phyloP scores from a whole-genome alignment of 495 filamentous ascomycete species.

The Podospora anserina region DNA sequence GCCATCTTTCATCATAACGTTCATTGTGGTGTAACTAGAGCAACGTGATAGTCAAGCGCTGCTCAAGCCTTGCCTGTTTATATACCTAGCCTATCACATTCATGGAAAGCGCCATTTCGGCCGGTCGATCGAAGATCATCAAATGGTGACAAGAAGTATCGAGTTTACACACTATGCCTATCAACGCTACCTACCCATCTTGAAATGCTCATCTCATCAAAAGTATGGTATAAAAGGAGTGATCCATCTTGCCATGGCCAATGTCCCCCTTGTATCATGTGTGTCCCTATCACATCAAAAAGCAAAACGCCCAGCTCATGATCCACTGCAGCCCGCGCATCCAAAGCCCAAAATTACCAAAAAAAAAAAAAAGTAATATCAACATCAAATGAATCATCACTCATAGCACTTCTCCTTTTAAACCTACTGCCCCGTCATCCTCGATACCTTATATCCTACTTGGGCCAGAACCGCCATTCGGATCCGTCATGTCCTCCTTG shows the following conservation, averaged over 20 bases:
- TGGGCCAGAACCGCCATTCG: background rate
- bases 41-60: too few relatives aligned
- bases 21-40: too few relatives aligned
- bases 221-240: background rate
- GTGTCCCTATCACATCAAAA: background rate
- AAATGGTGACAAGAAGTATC: background rate
- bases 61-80: too few relatives aligned
- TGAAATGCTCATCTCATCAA: background rate
- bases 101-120: too few relatives aligned
- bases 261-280: background rate
- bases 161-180: background rate
- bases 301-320: background rate
- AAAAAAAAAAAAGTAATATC: background rate
- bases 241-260: background rate
- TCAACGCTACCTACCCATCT: background rate
- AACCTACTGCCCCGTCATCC: background rate
- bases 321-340: background rate
- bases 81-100: too few relatives aligned
- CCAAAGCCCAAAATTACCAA: background rate
- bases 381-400: background rate
- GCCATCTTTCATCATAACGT: too few relatives aligned
- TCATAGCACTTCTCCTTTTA: background rate
- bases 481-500: slow-evolving; percentile 13
- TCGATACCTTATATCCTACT: background rate
- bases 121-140: background rate